Evolutionary conservation across 768 basidiomycete species (phyloP), one percentile per base, ranked within the genome.

Genomic region (Collybia sp.): DNA sequence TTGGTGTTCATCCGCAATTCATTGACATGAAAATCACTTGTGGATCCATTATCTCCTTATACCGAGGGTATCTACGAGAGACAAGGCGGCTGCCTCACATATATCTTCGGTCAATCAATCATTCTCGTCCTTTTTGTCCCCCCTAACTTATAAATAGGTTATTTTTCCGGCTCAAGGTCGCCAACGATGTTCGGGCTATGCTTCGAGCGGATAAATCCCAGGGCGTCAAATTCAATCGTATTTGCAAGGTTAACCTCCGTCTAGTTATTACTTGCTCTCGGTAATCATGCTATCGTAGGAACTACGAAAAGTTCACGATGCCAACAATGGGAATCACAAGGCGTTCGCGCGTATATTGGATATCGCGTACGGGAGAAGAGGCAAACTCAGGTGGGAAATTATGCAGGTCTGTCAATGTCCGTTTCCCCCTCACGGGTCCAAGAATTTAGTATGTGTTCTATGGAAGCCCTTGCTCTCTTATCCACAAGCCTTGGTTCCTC

Each of bases 281-380:
- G 15, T 8, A 37, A 37, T 39, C 46, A 32, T 39, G 42, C 44
- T 42, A 31, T 12, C 17, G 42, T 52, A 90, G 88, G 77, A 73
- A 42, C 58, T 82, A 51, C 67, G 64, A 40, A 74, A 63, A 46
- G 59, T 91, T 13, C 62, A 70, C 55, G 67, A 62, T 38, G 85
- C 85, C 9, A 85, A 80, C 54, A 50, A 54, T 3, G 77, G 82
- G 3, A 57, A 73, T 32, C 52, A 54, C 40, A 58, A 67, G 45
- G 76, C 80, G 30, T 83, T 87, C 53, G 66, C 68, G 20, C 71
- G 74, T 51, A 55, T 89, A 20, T 66, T 92, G 13, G 76, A 83
- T 52, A 54, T 82, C 20, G 88, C 88, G 19, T 92, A 89, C 62
- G 88, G 88, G 25, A 72, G 88, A 48, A 79, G 77, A 53, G 88